Percentiles rank a stretch among this genome's conserved stretches.
Conservation (phyloP, 2,329 filamentous ascomycete species). For the Nectriaceae sp. region DNA sequence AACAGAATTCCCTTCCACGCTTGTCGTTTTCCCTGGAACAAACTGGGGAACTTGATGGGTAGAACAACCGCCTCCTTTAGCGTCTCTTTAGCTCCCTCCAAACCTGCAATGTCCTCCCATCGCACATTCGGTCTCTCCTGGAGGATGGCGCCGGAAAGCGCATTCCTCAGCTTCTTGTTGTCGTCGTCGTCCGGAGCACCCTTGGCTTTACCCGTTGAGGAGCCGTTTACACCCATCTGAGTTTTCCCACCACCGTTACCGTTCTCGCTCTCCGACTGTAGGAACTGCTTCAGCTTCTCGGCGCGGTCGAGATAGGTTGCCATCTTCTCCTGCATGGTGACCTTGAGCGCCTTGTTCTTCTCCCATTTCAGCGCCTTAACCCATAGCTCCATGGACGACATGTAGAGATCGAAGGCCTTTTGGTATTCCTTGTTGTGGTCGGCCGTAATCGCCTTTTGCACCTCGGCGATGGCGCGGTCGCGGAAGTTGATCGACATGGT, state of each 20-base stretch:
- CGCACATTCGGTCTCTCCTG: slow-evolving; percentile 94
- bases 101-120: slow-evolving; percentile 96
- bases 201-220: slow-evolving; percentile 60
- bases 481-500: slow-evolving; percentile 96
- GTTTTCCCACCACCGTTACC: slow-evolving; percentile 61
- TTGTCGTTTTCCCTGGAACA: slow-evolving; percentile 94
- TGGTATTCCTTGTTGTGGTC: slow-evolving; percentile 97
- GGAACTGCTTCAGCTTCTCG: slow-evolving; percentile 93
- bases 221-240: slow-evolving; percentile 69
- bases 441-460: slow-evolving; percentile 96
- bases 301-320: slow-evolving; percentile 98
- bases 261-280: slow-evolving; percentile 75
- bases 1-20: slow-evolving; percentile 98
- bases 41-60: slow-evolving; percentile 96
- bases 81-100: slow-evolving; percentile 93
- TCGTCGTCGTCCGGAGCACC: slow-evolving; percentile 78
- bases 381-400: slow-evolving; percentile 93
- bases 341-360: slow-evolving; percentile 96
- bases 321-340: slow-evolving; percentile 94
- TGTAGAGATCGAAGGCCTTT: slow-evolving; percentile 95
- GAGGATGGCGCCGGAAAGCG: slow-evolving; percentile 87
- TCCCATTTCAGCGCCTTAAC: slow-evolving; percentile 99
- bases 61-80: slow-evolving; percentile 96
- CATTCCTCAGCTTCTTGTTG: slow-evolving; percentile 90
- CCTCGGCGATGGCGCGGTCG: slow-evolving; percentile 91